Percentiles rank a stretch among this genome's conserved stretches.
These are phyloP conservation scores for Cytospora leucostoma DNA, from an alignment of 2,329 filamentous ascomycete genomes.

Conservation along the genomic window DNA sequence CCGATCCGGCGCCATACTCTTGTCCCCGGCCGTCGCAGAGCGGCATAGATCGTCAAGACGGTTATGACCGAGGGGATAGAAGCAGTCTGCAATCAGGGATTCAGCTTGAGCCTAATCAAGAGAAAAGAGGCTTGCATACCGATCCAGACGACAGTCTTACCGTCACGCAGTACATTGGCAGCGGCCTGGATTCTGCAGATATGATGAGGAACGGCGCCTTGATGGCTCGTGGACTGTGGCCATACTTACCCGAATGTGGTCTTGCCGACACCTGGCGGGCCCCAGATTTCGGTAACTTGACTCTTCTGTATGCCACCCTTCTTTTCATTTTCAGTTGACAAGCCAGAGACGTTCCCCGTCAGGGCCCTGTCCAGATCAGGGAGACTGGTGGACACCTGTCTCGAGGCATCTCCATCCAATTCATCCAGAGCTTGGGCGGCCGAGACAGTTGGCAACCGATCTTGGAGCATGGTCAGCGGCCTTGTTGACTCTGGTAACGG, in stretches of 20 bases:
- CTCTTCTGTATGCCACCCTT: conserved; percentile 68
- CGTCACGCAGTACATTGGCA: conserved; percentile 61
- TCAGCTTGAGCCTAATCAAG: conserved; percentile 8
- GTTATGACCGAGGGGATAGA: conserved; percentile 45
- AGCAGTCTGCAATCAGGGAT: conserved; percentile 45
- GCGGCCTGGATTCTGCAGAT: conserved; percentile 68
- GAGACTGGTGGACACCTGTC: conserved; percentile 59
- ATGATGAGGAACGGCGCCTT: not conserved
- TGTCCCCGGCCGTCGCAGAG: conserved; percentile 9
- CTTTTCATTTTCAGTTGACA: conserved; percentile 21
- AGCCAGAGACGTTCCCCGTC: conserved; percentile 33
- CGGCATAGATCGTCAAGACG: conserved; percentile 39
- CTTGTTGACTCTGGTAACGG: conserved; percentile 6
- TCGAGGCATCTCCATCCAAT: conserved; percentile 52
- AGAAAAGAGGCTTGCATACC: conserved; percentile 55
- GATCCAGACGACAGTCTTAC: conserved; percentile 75
- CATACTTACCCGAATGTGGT: conserved; percentile 72
- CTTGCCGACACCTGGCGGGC: conserved; percentile 83
- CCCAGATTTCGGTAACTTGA: conserved; percentile 84
- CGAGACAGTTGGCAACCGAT: conserved; percentile 75
- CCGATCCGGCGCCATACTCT: conserved; percentile 27
- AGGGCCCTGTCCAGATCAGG: conserved; percentile 53
- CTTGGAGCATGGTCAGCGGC: conserved; percentile 43
- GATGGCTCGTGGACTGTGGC: conserved; percentile 27
- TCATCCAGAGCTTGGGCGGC: conserved; percentile 71